Base-by-base conservation (phyloP, 225 moss, liverwort and hornwort genomes). In the Pseudoscleropodium purum region DNA sequence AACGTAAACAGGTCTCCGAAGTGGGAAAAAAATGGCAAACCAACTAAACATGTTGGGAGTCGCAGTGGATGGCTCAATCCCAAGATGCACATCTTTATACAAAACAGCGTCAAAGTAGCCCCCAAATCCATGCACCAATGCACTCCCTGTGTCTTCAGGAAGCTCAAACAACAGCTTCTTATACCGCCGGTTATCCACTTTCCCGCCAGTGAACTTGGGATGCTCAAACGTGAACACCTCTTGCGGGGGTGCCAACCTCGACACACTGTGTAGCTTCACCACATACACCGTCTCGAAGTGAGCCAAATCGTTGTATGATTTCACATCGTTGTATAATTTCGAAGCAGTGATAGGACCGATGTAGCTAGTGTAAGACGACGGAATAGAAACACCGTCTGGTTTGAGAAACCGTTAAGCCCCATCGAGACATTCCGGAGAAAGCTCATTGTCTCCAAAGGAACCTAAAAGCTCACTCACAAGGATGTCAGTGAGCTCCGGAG, bases 261-360 rank as follows among this genome's bases (percentile, higher is more conserved):
- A 96, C 77, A 98, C 96, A 74, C 96, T 98, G 88, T 98, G 96
- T 39, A 98, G 93, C 92, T 98, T 98, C 68, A 97, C 98, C 54
- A 98, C 96, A 90, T 98, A 98, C 4, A 96, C 97, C n/a, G 97
- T 98, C 94, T 98, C 97, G 81, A 98, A 98, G 87, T 98, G 98
- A 41, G 96, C 97, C 88, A 97, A 88, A 90, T 97, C 96, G 78
- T 96, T 93, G 82, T 98, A 98, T 10, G 95, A 97, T 88, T 98
- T 98, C 80, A 98, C 98, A 87, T 97, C 97, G 84, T 98, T 98
- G 92, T 95, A 94, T 84, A 98, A 87, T 89, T 97, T 98, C 12
- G 97, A 97, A 69, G 98, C 94, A 51, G 96, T 96, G 49, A 98
- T 95, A 56, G 98, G 97, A 16, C 94, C 92, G 13, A 98, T 93